A percentile compares a stretch with the other conserved stretches of the same genome.
phyloP scores from a whole-genome alignment of 1,139 yeast species.

The Pichia sp. region DNA sequence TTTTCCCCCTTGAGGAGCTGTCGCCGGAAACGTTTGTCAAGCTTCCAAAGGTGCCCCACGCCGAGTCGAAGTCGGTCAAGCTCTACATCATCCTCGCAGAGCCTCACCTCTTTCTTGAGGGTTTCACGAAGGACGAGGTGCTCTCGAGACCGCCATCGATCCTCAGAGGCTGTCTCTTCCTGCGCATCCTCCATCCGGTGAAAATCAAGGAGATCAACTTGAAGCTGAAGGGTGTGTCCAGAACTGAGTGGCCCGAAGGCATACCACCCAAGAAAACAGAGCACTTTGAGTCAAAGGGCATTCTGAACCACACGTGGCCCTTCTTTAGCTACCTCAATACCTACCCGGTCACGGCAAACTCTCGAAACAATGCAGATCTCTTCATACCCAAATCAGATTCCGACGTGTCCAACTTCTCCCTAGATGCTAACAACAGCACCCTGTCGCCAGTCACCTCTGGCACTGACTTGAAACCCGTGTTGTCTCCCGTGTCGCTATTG shows the following conservation, averaged over 20 bases:
- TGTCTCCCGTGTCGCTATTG: slow-evolving; percentile 35
- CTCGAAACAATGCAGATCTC: slow-evolving; percentile 57
- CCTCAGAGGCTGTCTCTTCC: slow-evolving; percentile 73
- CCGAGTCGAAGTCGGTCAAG: slow-evolving; percentile 46
- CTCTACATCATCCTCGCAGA: slow-evolving; percentile 68
- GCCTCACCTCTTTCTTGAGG: slow-evolving; percentile 73
- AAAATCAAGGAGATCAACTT: slow-evolving; percentile 68
- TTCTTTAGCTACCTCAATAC: slow-evolving; percentile 49
- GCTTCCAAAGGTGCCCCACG: slow-evolving; percentile 47
- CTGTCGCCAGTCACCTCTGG: slow-evolving; percentile 29
- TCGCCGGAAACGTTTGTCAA: slow-evolving; percentile 37
- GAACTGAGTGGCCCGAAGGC: slow-evolving; percentile 99
- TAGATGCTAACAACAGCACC: slow-evolving; percentile 26
- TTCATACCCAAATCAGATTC: slow-evolving; percentile 36
- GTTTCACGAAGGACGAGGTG: slow-evolving; percentile 66
- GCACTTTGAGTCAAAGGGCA: slow-evolving; percentile 57
- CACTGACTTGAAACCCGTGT: slow-evolving; percentile 24
- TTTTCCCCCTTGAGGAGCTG: slow-evolving; percentile 33
- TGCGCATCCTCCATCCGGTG: slow-evolving; percentile 69
- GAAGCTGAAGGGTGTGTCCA: slow-evolving; percentile 63
- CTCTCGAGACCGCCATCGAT: slow-evolving; percentile 73
- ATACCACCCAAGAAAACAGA: slow-evolving; percentile 83
- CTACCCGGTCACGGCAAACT: slow-evolving; percentile 26
- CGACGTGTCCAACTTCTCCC: slow-evolving; percentile 32
- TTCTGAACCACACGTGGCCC: slow-evolving; percentile 88